phyloP scores from a whole-genome alignment of 176 grass and related monocot species.

The Stipa capillata region DNA sequence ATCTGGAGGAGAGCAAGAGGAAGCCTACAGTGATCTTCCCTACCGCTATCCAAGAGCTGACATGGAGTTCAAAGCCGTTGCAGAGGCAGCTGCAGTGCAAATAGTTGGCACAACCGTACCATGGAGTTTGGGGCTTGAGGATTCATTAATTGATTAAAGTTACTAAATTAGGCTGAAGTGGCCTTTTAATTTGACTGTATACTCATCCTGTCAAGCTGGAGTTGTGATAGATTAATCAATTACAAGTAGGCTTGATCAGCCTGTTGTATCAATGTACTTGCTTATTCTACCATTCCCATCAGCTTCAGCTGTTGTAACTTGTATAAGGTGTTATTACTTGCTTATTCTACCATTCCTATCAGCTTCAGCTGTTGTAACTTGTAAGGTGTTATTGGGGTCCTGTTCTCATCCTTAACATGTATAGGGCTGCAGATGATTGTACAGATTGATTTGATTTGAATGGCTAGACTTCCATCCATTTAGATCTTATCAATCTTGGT shows the following conservation, averaged over 20 bases:
- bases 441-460: background rate
- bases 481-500: background rate
- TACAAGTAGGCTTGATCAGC: constrained; percentile 19
- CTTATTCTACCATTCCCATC: background rate
- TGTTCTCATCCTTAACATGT: background rate
- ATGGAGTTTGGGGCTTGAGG: background rate
- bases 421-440: background rate
- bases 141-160: background rate
- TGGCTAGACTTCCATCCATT: background rate
- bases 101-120: background rate
- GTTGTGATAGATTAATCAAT: background rate
- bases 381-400: background rate
- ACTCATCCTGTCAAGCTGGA: constrained; percentile 9
- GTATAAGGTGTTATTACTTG: no score
- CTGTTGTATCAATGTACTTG: background rate
- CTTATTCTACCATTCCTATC: background rate
- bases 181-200: background rate
- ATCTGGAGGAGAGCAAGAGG: constrained; percentile 89
- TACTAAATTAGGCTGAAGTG: background rate
- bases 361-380: constrained; percentile 4
- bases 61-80: constrained; percentile 89
- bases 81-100: constrained; percentile 73
- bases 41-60: constrained; percentile 47
- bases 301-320: constrained; percentile 7
- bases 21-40: constrained; percentile 93